Evolutionary conservation across 208 protist genomes (phyloP), one percentile per base, ranked within the genome.

Genomic region (Trypanosoma congolense): DNA sequence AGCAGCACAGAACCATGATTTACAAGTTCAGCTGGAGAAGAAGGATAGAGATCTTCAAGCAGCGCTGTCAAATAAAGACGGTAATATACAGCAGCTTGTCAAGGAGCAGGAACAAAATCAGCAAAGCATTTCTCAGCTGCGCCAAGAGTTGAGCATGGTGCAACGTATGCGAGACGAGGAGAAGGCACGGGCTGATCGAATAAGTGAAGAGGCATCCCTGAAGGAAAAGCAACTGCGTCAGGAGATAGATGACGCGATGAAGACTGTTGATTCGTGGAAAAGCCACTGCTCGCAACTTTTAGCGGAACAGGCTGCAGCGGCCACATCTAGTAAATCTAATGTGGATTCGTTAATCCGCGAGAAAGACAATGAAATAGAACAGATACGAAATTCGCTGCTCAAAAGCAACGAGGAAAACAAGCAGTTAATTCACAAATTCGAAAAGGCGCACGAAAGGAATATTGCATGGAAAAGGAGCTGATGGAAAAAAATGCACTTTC

Each of bases 351-450:
- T 65, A 3, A 29, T 83, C 14, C 62, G 52, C 41, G 68, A 76
- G 43, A 70, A 75, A 24, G 80, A 92, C 5, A 75, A 59, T 22
- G 84, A 88, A 67, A 21, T 83, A 14, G 50, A 56, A 2, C 73
- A 56, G 8, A 38, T 68, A 18, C 66, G 46, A 4, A 56, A 59
- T 9, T 70, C 59, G 0, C 41, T 87, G 16, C 65, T 63, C 4
- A 38, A 62, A 2, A 19, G 65, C 30, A 69, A 55, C 25, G 70
- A 74, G 2, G 78, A 88, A 29, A 81, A 77, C 50, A 49, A 63
- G 0, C 30, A 44, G 2, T 30, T 85, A 12, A 75, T 82, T 53
- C 73, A 87, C 30, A 58, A 65, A 0, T 18, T 62, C 28, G 46
- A 78, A 43, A 65, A 73, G 2, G 75, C 79, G 46, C 70, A 73